Evolutionary conservation across 805 yeast species (phyloP).

Genomic region (Nakazawaea pomicola): DNA sequence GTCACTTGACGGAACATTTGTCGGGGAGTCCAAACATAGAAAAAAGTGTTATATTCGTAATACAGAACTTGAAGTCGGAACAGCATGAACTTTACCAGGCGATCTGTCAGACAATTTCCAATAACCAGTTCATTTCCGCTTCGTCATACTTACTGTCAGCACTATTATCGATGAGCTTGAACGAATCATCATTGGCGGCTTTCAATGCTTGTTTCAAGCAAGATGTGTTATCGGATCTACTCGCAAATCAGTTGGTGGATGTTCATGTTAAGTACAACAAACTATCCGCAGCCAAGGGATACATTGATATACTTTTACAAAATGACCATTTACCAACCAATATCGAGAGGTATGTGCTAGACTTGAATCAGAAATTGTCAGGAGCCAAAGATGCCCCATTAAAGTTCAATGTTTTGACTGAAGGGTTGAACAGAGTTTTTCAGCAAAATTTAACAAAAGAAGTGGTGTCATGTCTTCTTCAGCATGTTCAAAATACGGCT

Average conservation of each 20-base stretch:
- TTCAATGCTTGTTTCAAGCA: not conserved
- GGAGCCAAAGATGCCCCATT: not conserved
- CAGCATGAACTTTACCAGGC: constrained; percentile 5
- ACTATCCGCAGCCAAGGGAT: constrained; percentile 3
- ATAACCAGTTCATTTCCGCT: not conserved
- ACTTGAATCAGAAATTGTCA: not conserved
- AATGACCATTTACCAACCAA: not conserved
- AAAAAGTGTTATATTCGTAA: not conserved
- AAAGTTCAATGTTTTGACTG: constrained; percentile 7
- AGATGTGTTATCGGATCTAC: not conserved
- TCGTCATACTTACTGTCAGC: not conserved
- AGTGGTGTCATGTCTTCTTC: not conserved
- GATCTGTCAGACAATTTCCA: too few species aligned
- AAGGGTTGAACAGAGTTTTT: not conserved
- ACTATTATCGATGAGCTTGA: not conserved
- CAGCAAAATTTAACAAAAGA: not conserved
- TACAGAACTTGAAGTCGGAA: not conserved
- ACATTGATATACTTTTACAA: not conserved
- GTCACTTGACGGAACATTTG: too few species aligned
- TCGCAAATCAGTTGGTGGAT: constrained; percentile 3
- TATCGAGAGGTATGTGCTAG: not conserved
- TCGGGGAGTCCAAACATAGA: too few species aligned
- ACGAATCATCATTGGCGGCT: not conserved
- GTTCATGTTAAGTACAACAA: constrained; percentile 6
- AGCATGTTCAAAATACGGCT: too few species aligned